Percentiles rank a stretch among this genome's conserved stretches.
These are phyloP conservation scores for Hapsidospora chrysogenum DNA, from an alignment of 495 filamentous ascomycete species.

Conservation along the genomic window DNA sequence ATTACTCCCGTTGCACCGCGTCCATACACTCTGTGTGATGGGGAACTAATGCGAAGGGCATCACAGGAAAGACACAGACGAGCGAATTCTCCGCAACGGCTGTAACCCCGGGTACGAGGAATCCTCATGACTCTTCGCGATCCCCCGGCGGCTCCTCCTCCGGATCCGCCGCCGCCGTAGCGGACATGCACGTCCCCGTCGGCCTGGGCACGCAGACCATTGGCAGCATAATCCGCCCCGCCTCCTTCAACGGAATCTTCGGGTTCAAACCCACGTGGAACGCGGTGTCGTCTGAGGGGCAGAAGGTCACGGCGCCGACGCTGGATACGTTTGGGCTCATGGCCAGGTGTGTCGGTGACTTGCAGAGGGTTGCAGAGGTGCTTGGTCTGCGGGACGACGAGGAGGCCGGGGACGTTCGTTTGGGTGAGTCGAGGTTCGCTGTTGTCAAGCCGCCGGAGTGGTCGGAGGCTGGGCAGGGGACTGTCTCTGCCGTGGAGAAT, in stretches of 20 bases:
- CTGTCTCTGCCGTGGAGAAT: slow-evolving; percentile 22
- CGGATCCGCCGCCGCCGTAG: slow-evolving; percentile 34
- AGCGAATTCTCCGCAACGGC: slow-evolving; percentile 30
- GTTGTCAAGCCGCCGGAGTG: slow-evolving; percentile 30
- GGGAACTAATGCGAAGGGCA: background rate
- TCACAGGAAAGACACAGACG: slow-evolving; percentile 24
- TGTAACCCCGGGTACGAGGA: slow-evolving; percentile 17
- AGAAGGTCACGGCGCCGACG: slow-evolving; percentile 25
- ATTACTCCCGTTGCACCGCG: slow-evolving; percentile 3
- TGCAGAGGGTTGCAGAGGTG: slow-evolving; percentile 26
- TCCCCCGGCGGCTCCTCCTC: slow-evolving; percentile 38
- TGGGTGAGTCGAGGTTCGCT: slow-evolving; percentile 29
- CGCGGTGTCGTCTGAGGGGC: slow-evolving; percentile 33
- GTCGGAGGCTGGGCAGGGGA: slow-evolving; percentile 28
- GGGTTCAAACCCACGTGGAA: slow-evolving; percentile 41
- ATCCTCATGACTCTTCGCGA: slow-evolving; percentile 26
- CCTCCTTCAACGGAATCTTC: slow-evolving; percentile 35
- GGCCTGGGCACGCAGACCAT: slow-evolving; percentile 33
- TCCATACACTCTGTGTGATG: background rate
- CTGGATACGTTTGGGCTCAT: slow-evolving; percentile 38
- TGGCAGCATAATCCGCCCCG: slow-evolving; percentile 31
- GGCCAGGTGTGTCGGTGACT: slow-evolving; percentile 28
- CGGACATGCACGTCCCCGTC: slow-evolving; percentile 30
- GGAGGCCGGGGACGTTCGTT: slow-evolving; percentile 9
- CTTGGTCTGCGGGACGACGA: slow-evolving; percentile 31